Evolutionary conservation across 2,329 filamentous ascomycete genomes (phyloP).

Genomic region (Pyrenochaeta sp.): DNA sequence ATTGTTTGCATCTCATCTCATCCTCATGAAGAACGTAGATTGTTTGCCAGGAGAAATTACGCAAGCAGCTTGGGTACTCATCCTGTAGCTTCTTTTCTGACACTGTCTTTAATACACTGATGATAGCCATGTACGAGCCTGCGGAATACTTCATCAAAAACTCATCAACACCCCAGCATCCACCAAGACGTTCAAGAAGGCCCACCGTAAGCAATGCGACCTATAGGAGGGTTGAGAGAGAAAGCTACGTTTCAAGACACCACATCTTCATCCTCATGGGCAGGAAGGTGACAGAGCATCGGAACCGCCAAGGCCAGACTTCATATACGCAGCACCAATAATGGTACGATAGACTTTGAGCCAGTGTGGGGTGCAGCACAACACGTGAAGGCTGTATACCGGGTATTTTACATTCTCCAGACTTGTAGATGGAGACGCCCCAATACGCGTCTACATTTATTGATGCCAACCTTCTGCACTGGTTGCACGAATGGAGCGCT

Average conservation of each 20-base stretch:
- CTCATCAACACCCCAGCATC: background rate
- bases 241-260: background rate
- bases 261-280: background rate
- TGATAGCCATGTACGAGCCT: background rate
- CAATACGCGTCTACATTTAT: background rate
- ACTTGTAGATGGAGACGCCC: background rate
- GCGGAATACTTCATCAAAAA: background rate
- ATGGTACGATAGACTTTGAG: background rate
- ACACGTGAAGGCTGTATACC: constrained; percentile 1
- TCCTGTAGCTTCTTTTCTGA: background rate
- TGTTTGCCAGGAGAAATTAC: no score
- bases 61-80: no score
- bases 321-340: constrained; percentile 5
- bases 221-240: background rate
- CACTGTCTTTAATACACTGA: background rate
- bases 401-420: background rate
- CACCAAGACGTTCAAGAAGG: background rate
- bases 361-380: background rate
- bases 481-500: background rate
- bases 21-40: no score
- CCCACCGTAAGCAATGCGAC: background rate
- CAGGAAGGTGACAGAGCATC: background rate
- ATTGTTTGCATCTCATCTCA: no score
- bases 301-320: constrained; percentile 9
- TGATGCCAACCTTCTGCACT: background rate